phyloP scores from a whole-genome alignment of 306 rosid genomes.

The Lupinus albus region DNA sequence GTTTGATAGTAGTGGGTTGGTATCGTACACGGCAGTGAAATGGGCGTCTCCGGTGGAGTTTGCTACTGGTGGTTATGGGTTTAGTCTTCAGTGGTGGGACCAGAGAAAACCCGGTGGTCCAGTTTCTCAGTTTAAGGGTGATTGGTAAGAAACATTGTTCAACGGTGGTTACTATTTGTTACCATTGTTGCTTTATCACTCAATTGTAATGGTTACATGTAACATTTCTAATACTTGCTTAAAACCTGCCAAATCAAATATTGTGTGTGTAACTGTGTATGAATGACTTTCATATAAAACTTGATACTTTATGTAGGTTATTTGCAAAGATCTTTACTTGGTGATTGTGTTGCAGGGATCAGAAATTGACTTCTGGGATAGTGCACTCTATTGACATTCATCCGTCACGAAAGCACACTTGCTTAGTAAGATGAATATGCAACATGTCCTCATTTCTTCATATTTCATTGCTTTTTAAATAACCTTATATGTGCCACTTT shows the following conservation, averaged over 20 bases:
- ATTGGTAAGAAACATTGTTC: constrained; percentile 56
- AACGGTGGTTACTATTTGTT: too few relatives aligned
- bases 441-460: constrained; percentile 14
- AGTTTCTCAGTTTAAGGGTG: constrained; percentile 81
- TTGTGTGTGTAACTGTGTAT: too few relatives aligned
- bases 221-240: too few relatives aligned
- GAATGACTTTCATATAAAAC: background rate
- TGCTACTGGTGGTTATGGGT: constrained; percentile 83
- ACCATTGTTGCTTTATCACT: too few relatives aligned
- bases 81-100: constrained; percentile 95
- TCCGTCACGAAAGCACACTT: constrained; percentile 90
- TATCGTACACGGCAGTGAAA: constrained; percentile 65
- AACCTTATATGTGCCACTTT: background rate
- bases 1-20: constrained; percentile 81
- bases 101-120: constrained; percentile 80
- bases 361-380: constrained; percentile 63
- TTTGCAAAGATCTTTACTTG: too few relatives aligned
- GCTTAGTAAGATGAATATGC: constrained; percentile 59
- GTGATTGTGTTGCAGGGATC: constrained; percentile 63
- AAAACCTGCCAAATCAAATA: too few relatives aligned
- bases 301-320: background rate
- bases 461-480: background rate
- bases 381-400: constrained; percentile 90
- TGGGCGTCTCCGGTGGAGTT: constrained; percentile 94
- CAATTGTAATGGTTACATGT: too few relatives aligned